Conservation (phyloP, 257 asterid genomes). For the Solanum corneliomulleri region DNA sequence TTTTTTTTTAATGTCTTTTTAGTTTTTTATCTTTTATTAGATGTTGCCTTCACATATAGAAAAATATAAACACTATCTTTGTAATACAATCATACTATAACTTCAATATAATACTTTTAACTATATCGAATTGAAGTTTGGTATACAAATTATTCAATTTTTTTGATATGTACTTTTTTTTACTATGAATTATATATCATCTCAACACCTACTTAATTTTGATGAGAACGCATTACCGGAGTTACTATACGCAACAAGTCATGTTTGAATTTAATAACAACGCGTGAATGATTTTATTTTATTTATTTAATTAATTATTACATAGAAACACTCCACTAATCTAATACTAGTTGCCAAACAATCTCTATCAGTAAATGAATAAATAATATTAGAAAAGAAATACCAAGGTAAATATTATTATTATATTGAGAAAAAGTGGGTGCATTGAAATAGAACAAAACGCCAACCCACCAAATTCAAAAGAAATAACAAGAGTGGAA, state of each 20-base stretch:
- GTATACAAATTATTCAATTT: background rate
- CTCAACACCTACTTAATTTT: background rate
- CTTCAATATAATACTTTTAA: too few relatives aligned
- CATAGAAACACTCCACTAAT: slow-evolving; percentile 12
- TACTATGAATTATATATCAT: too few relatives aligned
- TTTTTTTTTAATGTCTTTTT: background rate
- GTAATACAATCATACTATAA: background rate
- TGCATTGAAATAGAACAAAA: slow-evolving; percentile 42
- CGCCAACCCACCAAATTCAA: slow-evolving; percentile 33
- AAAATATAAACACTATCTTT: background rate
- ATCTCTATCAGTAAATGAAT: background rate
- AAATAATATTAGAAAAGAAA: background rate
- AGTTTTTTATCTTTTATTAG: background rate
- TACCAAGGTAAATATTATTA: slow-evolving; percentile 10
- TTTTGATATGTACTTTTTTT: too few relatives aligned
- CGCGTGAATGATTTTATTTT: background rate
- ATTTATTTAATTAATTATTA: background rate
- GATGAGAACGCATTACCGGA: background rate
- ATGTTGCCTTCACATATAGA: background rate
- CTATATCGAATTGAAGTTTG: background rate
- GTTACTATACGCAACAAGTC: background rate
- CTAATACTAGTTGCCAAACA: background rate
- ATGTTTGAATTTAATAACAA: background rate
- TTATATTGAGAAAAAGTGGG: slow-evolving; percentile 8
- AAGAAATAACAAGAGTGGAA: slow-evolving; percentile 44